Base-by-base conservation (phyloP, 768 basidiomycete species). In the Nidularia pulvinata region DNA sequence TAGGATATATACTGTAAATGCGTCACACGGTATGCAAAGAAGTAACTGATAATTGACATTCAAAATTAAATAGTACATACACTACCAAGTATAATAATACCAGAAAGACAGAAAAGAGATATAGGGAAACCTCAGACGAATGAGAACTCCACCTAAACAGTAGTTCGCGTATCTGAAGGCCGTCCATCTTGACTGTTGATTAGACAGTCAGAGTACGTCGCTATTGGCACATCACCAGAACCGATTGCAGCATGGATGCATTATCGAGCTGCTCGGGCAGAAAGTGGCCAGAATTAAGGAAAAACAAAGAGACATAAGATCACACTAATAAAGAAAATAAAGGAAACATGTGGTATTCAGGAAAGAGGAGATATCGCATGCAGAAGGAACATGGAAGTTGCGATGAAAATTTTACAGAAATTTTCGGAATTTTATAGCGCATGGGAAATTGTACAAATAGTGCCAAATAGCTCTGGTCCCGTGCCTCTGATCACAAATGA, bases 161-260 rank as follows among this genome's bases (percentile, higher is more conserved):
- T 66, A 70, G 65, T 62, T 57, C 64, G 50, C 64, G 61, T 60
- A 64, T 72, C 66, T 66, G 64, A 61, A 63, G 65, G 46, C 68
- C 66, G 74, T 74, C 81, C 82, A n/a, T 77, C 77, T 69, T 39
- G 66, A 61, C 69, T 72, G 79, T 69, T 81, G 77, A 82, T 84
- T 78, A 75, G 78, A 69, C 82, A 72, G 69, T 59, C 61, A 69
- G 69, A 71, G 65, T 78, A 46, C 74, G 49, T 85, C 55, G 49
- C 52, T 89, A 54, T 88, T 68, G 86, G 86, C 87, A 37, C 75
- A 77, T 85, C 84, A 87, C 84, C 86, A 89, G 87, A 89, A 89
- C 86, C 86, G 85, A 81, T 69, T 66, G 69, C 84, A 87, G 84
- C 73, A 82, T 85, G 68, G 81, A 75, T 69, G 73, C 69, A 69